Conservation (phyloP, 2,329 filamentous ascomycete species). For the Lachnellula cervina region DNA sequence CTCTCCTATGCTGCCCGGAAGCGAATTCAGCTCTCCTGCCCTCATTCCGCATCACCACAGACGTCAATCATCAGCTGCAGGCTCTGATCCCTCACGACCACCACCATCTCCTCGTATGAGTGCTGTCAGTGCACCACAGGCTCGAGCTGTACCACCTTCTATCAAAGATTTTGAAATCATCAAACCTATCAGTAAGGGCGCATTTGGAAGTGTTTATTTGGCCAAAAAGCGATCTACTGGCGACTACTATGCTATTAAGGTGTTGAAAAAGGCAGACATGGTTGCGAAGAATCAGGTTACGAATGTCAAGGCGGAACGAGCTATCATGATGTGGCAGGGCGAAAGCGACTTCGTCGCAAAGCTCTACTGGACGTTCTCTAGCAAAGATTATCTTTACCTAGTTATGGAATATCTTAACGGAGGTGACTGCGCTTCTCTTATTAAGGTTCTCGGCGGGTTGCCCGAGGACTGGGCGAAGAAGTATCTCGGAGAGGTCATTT, state of each 20-base stretch:
- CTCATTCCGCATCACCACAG: conserved; percentile 67
- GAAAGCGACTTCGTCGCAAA: conserved; percentile 99
- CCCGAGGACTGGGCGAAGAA: conserved; percentile 98
- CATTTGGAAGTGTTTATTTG: conserved; percentile 95
- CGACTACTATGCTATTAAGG: conserved; percentile 98
- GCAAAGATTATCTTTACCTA: conserved; percentile 96
- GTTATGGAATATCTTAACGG: conserved; percentile 99
- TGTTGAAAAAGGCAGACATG: conserved; percentile 99
- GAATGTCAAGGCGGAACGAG: conserved; percentile 96
- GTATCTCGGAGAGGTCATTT: conserved; percentile 90
- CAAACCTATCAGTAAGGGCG: conserved; percentile 98
- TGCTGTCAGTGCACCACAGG: conserved; percentile 72
- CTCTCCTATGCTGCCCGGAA: conserved; percentile 79
- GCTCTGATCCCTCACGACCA: conserved; percentile 60
- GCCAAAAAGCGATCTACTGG: conserved; percentile 98
- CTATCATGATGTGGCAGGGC: conserved; percentile 99
- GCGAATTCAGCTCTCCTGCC: conserved; percentile 74
- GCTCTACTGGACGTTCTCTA: conserved; percentile 99
- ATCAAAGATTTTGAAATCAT: conserved; percentile 99
- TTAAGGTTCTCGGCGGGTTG: conserved; percentile 87
- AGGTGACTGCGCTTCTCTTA: conserved; percentile 91
- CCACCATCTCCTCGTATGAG: conserved; percentile 79
- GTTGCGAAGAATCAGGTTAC: conserved; percentile 99
- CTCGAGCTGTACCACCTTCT: conserved; percentile 83
- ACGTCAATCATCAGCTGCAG: conserved; percentile 84